These are phyloP conservation scores for Phytopythium litorale DNA, from an alignment of 352 stramenopile genomes.

Conservation along the genomic window DNA sequence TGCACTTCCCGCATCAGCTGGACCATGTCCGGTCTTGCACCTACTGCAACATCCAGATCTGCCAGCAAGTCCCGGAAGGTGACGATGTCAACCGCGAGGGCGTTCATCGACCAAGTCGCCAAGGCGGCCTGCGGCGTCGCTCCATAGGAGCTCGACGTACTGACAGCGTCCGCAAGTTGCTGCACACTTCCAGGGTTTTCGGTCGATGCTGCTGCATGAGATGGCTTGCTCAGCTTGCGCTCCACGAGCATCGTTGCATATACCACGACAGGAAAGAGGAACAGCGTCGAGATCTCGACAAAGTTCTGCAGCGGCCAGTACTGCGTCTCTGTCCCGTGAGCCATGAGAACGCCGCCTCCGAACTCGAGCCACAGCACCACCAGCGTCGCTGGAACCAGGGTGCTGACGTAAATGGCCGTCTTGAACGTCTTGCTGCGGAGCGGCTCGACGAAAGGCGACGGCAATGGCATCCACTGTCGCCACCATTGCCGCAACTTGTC, in stretches of 20 bases:
- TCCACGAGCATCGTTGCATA: slow-evolving; percentile 22
- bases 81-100: slow-evolving; percentile 10
- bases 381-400: slow-evolving; percentile 18
- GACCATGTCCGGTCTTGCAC: slow-evolving; percentile 26
- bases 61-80: slow-evolving; percentile 26
- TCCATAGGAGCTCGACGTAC: background rate
- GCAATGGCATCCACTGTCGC: slow-evolving; percentile 4
- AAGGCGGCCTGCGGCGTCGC: background rate
- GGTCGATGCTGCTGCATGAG: background rate
- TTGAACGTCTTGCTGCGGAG: slow-evolving; percentile 22
- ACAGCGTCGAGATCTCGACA: slow-evolving; percentile 33
- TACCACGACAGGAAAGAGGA: slow-evolving; percentile 24
- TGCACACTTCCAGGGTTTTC: background rate
- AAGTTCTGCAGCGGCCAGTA: slow-evolving; percentile 50
- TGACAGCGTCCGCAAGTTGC: background rate
- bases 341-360: slow-evolving; percentile 27
- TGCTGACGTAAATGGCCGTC: slow-evolving; percentile 22
- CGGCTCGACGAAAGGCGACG: slow-evolving; percentile 30
- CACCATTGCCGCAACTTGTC: background rate
- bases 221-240: slow-evolving; percentile 1
- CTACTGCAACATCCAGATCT: slow-evolving; percentile 21
- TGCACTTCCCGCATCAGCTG: slow-evolving; percentile 26
- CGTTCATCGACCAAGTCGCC: slow-evolving; percentile 9
- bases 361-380: slow-evolving; percentile 35
- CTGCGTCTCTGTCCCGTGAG: slow-evolving; percentile 25